Percentiles rank a stretch among this genome's conserved stretches.
These are phyloP conservation scores for Cladosporium colombiae DNA, from an alignment of 2,329 filamentous ascomycete species.

Conservation along the genomic window DNA sequence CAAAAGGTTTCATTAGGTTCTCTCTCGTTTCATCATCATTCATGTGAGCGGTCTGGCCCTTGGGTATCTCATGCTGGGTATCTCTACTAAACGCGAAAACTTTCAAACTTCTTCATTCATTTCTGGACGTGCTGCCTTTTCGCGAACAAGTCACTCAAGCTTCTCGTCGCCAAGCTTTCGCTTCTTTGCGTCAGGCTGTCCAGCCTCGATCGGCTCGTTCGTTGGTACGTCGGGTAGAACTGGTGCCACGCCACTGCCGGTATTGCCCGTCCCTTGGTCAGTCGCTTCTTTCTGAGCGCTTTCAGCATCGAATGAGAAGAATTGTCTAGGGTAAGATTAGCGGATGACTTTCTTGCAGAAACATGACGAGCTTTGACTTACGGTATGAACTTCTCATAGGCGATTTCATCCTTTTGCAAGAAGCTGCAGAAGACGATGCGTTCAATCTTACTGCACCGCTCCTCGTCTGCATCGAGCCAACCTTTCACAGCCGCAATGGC, in stretches of 20 bases:
- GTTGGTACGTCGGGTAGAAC: slow-evolving; percentile 53
- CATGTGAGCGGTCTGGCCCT: not conserved
- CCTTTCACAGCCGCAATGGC: slow-evolving; percentile 63
- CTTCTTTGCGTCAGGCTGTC: slow-evolving; percentile 50
- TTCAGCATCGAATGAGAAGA: slow-evolving; percentile 38
- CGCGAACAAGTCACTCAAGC: not conserved
- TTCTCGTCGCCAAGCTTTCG: slow-evolving; percentile 38
- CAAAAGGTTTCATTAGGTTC: not conserved
- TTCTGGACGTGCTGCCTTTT: not conserved
- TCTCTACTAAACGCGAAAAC: not conserved
- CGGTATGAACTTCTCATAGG: slow-evolving; percentile 73
- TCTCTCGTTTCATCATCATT: not conserved
- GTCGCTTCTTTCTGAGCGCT: slow-evolving; percentile 15
- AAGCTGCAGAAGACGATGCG: slow-evolving; percentile 86
- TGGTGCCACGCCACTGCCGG: slow-evolving; percentile 38
- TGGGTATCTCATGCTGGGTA: slow-evolving; percentile 17
- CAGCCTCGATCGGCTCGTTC: slow-evolving; percentile 46
- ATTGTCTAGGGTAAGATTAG: slow-evolving; percentile 30
- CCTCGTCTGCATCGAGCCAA: slow-evolving; percentile 53
- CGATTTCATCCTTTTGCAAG: slow-evolving; percentile 70
- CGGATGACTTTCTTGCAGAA: not conserved
- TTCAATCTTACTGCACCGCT: slow-evolving; percentile 55
- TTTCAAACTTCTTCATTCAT: not conserved
- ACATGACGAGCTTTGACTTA: slow-evolving; percentile 52
- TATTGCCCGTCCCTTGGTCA: slow-evolving; percentile 22